Base-by-base conservation (phyloP, 129 eudicot species). In the Ambrosia trifida region DNA sequence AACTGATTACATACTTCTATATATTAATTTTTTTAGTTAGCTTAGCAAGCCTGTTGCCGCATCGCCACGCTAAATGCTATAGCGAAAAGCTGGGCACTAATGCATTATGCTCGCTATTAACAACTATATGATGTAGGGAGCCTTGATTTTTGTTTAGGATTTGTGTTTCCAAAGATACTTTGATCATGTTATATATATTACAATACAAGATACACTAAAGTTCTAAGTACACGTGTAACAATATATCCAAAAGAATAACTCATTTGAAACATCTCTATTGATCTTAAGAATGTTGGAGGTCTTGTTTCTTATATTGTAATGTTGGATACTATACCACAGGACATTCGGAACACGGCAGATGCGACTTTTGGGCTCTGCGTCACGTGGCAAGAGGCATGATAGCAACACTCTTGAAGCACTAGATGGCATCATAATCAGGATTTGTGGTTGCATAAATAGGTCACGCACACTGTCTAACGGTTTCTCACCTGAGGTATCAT, bases 401-500 rank as follows among this genome's bases (percentile, higher is more conserved):
- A 12, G 46, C 13, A 76, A 66, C 78, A 87, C 89, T 67, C 75
- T 90, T 78, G 86, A 81, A 72, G 75, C 89, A 18, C 78, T 40
- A 7, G 87, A 90, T 79, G 89, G 91, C 66, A 64, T 83, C 68
- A 81, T 74, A 40, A 65, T 90, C 64, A 58, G 57, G 14, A 49
- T 90, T 67, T 24, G 43, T 67, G 91, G 95, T 44, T 31, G 35
- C 68, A 77, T 90, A 49, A 80, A 87, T 73, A 79, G 68, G 72
- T 50, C 78, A 28, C 83, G 69, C 58, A 75, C 95, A 32, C 75
- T 81, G 36, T 72, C 80, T 71, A 66, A 79, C 45, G 97, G 97
- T 59, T 83, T 90, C 75, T 58, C 91, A 24, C 62, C 50, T 8
- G 72, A 85, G 91, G 97, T 87, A 86, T 61, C 50, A 19, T n/a